A percentile compares a stretch with the other conserved stretches of the same genome.
phyloP scores from a whole-genome alignment of 495 filamentous ascomycete genomes.

The Podospora conica region DNA sequence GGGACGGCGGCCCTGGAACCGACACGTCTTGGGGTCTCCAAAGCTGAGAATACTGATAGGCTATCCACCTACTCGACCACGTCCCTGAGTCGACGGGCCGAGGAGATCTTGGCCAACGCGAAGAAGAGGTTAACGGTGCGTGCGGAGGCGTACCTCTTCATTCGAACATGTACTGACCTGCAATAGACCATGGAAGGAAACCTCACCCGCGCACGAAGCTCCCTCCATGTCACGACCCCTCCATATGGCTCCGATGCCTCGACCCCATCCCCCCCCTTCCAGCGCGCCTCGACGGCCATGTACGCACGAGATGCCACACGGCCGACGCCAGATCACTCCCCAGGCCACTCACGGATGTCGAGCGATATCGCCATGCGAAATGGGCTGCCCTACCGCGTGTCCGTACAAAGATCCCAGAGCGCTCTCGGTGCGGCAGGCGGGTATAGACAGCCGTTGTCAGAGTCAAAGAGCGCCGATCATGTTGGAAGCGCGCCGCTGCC shows the following conservation, averaged over 20 bases:
- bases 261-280: conserved; percentile 38
- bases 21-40: conserved; percentile 19
- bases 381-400: conserved; percentile 30
- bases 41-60: conserved; percentile 26
- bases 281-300: conserved; percentile 30
- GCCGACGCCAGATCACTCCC: conserved; percentile 14
- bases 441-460: conserved; percentile 38
- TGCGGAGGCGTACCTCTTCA: neutral
- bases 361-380: conserved; percentile 41
- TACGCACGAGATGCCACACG: conserved; percentile 18
- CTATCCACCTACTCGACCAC: conserved; percentile 54
- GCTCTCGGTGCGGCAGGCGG: conserved; percentile 44
- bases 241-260: conserved; percentile 48
- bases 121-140: conserved; percentile 82
- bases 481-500: conserved; percentile 21
- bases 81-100: conserved; percentile 73
- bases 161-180: neutral
- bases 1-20: conserved; percentile 27
- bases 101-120: conserved; percentile 83
- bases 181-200: conserved; percentile 89
- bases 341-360: conserved; percentile 37
- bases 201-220: conserved; percentile 68
- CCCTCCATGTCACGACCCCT: conserved; percentile 56
- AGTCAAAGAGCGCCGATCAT: conserved; percentile 34
- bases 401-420: conserved; percentile 39